Evolutionary conservation across 345 rosid genomes (phyloP).

Genomic region (Acer campestre): DNA sequence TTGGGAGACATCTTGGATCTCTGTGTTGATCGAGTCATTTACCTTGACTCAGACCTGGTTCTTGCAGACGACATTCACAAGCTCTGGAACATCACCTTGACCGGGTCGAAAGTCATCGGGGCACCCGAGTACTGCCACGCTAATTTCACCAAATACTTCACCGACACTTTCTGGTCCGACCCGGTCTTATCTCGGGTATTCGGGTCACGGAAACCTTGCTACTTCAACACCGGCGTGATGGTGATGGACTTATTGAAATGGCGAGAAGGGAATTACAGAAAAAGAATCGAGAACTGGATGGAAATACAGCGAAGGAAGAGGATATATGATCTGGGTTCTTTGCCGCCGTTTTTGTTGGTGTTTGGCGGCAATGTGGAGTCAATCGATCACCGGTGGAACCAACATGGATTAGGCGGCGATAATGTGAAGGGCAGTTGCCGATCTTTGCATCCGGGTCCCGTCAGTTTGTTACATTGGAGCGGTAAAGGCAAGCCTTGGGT

Average conservation of each 20-base stretch:
- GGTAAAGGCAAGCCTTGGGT: conserved; percentile 99
- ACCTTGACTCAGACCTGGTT: conserved; percentile 90
- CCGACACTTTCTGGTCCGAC: conserved; percentile 85
- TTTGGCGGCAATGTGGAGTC: conserved; percentile 82
- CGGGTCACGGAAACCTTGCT: conserved; percentile 62
- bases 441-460: conserved; percentile 82
- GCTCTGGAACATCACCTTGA: conserved; percentile 66
- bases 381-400: conserved; percentile 91
- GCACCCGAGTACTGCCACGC: conserved; percentile 98
- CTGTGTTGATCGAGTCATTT: conserved; percentile 89
- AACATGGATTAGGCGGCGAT: conserved; percentile 96
- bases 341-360: conserved; percentile 88
- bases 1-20: conserved; percentile 78
- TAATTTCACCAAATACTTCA: conserved; percentile 90
- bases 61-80: conserved; percentile 80
- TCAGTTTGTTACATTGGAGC: conserved; percentile 95
- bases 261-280: conserved; percentile 74
- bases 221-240: conserved; percentile 98
- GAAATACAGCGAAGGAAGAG: conserved; percentile 65
- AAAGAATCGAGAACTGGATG: conserved; percentile 86
- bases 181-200: conserved; percentile 62
- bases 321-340: conserved; percentile 86
- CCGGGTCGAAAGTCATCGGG: conserved; percentile 65
- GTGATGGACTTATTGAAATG: conserved; percentile 83
- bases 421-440: conserved; percentile 87